A percentile compares a stretch with the other conserved stretches of the same genome.
These are phyloP conservation scores for Coprinopsis cinerea DNA, from an alignment of 768 basidiomycete genomes.

Conservation along the genomic window DNA sequence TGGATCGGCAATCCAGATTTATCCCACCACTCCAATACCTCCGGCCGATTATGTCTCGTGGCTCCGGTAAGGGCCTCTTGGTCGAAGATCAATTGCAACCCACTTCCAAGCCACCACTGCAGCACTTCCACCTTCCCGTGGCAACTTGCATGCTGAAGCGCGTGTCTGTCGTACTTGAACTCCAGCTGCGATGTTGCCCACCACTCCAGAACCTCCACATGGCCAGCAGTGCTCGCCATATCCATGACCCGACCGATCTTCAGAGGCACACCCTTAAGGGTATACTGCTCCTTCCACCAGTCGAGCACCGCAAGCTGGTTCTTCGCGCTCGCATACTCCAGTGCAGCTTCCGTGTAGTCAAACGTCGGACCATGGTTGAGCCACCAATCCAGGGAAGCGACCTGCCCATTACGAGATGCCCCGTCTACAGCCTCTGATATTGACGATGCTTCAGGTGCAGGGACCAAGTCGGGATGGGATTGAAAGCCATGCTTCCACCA, in stretches of 20 bases:
- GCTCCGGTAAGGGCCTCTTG: conserved; percentile 75
- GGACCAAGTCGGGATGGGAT: conserved; percentile 54
- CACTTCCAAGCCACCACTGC: conserved; percentile 80
- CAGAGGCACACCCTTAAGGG: conserved; percentile 46
- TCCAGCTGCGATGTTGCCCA: conserved; percentile 78
- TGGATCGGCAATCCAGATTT: conserved; percentile 71
- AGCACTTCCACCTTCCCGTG: conserved; percentile 75
- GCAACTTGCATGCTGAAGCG: conserved; percentile 73
- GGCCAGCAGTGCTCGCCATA: conserved; percentile 73
- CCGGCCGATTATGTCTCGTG: conserved; percentile 74
- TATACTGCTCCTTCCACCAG: conserved; percentile 73
- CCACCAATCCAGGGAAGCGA: conserved; percentile 82
- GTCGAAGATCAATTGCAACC: conserved; percentile 73
- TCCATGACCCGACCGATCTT: conserved; percentile 86
- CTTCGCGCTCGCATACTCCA: conserved; percentile 74
- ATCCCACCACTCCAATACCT: conserved; percentile 88
- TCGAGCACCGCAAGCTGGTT: conserved; percentile 72
- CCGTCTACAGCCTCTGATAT: conserved; percentile 70
- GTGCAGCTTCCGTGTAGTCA: conserved; percentile 74
- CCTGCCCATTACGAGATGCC: conserved; percentile 72
- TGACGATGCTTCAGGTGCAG: conserved; percentile 46
- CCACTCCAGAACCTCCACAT: conserved; percentile 76
- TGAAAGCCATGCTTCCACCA: conserved; percentile 77
- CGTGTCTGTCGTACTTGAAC: conserved; percentile 71
- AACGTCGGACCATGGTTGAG: conserved; percentile 53